Conservation (phyloP, 2,329 filamentous ascomycete species). For the Teratosphaeria destructans region DNA sequence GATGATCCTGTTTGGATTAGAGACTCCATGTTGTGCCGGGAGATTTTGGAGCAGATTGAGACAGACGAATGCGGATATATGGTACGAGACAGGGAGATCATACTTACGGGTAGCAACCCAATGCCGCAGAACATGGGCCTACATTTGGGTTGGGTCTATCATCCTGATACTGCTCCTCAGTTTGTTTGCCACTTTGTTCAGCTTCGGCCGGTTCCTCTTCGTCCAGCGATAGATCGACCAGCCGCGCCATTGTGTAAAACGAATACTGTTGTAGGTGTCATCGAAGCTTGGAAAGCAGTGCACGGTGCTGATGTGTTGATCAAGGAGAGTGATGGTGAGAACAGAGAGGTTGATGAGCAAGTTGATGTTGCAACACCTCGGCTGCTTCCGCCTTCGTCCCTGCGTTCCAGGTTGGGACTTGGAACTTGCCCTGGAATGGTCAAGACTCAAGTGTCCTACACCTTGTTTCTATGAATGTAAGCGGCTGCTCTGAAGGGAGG, state of each 20-base stretch:
- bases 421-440: not conserved
- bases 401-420: not conserved
- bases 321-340: not conserved
- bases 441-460: no score
- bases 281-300: not conserved
- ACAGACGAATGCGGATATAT: not conserved
- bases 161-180: slow-evolving; percentile 7
- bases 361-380: not conserved
- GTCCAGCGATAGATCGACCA: slow-evolving; percentile 33
- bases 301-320: not conserved
- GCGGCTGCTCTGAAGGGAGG: no score
- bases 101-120: slow-evolving; percentile 56
- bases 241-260: slow-evolving; percentile 30
- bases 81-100: not conserved
- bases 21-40: not conserved
- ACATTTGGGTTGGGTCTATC: slow-evolving; percentile 40
- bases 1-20: slow-evolving; percentile 51
- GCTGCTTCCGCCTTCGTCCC: not conserved
- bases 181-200: slow-evolving; percentile 4
- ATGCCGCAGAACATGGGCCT: slow-evolving; percentile 49
- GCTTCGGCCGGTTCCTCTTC: slow-evolving; percentile 13
- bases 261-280: not conserved
- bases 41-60: no score
- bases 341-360: not conserved
- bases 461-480: no score